A percentile compares a stretch with the other conserved stretches of the same genome.
Conservation (phyloP, 208 protist genomes). For the Angomonas ambiguus region DNA sequence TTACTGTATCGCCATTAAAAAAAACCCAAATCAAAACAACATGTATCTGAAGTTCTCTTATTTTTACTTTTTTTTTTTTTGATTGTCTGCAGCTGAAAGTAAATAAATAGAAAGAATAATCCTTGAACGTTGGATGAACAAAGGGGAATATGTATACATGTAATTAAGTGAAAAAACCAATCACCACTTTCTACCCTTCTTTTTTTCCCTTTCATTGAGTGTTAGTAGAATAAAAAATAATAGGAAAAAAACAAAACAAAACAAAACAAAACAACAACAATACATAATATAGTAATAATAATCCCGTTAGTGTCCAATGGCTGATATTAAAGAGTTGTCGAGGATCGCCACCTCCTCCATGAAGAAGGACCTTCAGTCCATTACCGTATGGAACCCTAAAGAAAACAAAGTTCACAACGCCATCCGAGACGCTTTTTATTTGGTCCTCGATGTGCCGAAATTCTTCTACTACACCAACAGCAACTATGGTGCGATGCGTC, state of each 20-base stretch:
- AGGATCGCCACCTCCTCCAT: conserved; percentile 23
- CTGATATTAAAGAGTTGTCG: not conserved
- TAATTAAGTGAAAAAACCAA: not conserved
- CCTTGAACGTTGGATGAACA: not conserved
- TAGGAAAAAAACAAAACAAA: conserved; percentile 15
- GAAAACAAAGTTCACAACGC: conserved; percentile 64
- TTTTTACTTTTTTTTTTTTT: conserved; percentile 9
- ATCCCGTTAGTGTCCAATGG: conserved; percentile 5
- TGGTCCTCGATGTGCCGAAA: conserved; percentile 59
- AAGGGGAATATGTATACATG: not conserved
- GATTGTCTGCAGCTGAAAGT: not conserved
- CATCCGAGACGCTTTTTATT: conserved; percentile 58
- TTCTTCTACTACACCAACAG: conserved; percentile 75
- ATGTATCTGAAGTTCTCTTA: not conserved
- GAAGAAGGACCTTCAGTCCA: conserved; percentile 36
- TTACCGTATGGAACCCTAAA: conserved; percentile 50
- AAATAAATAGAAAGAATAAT: conserved; percentile 3
- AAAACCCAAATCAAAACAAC: not conserved
- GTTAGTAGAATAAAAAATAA: conserved; percentile 14
- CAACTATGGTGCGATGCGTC: conserved; percentile 72
- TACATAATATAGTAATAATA: not conserved
- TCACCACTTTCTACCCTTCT: not conserved
- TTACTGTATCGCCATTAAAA: not conserved
- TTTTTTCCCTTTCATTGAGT: conserved; percentile 11
- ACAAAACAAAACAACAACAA: not conserved